Base-by-base conservation (phyloP, 345 rosid species). In the Microthlaspi erraticum region DNA sequence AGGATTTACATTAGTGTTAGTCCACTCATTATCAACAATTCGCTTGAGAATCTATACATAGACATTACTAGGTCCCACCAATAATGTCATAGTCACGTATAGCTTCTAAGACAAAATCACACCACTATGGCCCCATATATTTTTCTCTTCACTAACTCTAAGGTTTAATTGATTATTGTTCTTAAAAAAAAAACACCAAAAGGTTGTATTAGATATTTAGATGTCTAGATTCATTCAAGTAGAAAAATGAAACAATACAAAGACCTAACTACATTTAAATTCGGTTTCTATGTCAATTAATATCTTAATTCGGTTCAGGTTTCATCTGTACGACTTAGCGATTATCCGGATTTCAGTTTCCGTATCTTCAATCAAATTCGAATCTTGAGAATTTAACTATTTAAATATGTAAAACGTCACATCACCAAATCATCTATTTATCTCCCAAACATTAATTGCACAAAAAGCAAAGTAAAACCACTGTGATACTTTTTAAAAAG, bases 391-490 rank as follows among this genome's bases (percentile, higher is more conserved):
- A 2, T 5, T n/a, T 6, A 56, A 18, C 3, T 44, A n/a, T 3
- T 0, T 1, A 8, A 18, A 41, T 3, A 26, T 7, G 11, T 20
- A 26, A n/a, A 51, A 52, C 10, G 34, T 56, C 66, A 46, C 71
- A 73, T 38, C 71, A 64, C n/a, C n/a, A 43, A 59, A 43, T 50
- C 56, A 55, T 29, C 52, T 64, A 38, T 64, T 46, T 56, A 55
- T 64, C 17, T 63, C 33, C 64, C 63, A 62, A 52, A 64, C 78
- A 50, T 33, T 19, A n/a, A 38, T 64, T 56, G 59, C 72, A 58
- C 66, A 66, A 32, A 73, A 50, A 52, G 49, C n/a, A 66, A 74
- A 66, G 65, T 50, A 50, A 65, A 59, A 34, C 68, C 55, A 66
- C 46, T 49, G 60, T 73, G 71, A 14, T 51, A 59, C 62, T 66